Evolutionary conservation across 768 basidiomycete species (phyloP).

Genomic region (Dacryopinax spathularia): DNA sequence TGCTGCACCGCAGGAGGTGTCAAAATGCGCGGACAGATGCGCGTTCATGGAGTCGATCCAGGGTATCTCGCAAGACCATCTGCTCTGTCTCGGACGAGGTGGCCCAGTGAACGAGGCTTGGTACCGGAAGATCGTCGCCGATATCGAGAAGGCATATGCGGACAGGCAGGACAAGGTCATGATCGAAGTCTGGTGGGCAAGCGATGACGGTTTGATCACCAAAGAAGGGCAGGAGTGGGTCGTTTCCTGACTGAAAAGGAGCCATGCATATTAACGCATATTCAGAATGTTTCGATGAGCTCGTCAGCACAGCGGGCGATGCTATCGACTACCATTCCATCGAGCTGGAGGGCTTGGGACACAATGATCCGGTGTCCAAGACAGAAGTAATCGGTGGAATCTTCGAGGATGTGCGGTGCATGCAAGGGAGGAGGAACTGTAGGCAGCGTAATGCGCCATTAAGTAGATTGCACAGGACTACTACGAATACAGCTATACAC

Average conservation of each 20-base stretch:
- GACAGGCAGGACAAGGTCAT: not conserved
- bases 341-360: not conserved
- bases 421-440: not conserved
- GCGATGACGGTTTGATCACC: not conserved
- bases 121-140: not conserved
- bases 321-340: not conserved
- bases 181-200: not conserved
- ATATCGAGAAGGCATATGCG: not conserved
- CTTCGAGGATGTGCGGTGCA: not conserved
- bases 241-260: not conserved
- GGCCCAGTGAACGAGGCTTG: not conserved
- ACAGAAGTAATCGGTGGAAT: not conserved
- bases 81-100: not conserved
- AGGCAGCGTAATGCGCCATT: not conserved
- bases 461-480: constrained; percentile 1
- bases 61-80: not conserved
- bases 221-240: not conserved
- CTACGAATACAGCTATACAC: constrained; percentile 1
- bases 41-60: not conserved
- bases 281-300: not conserved
- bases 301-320: not conserved
- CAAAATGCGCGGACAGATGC: not conserved
- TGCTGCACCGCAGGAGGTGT: not conserved
- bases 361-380: not conserved
- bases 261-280: not conserved